Percentiles rank a stretch among this genome's conserved stretches.
These are phyloP conservation scores for Batkoa obscura DNA, from an alignment of 371 early-diverging fungal genomes.

Conservation along the genomic window DNA sequence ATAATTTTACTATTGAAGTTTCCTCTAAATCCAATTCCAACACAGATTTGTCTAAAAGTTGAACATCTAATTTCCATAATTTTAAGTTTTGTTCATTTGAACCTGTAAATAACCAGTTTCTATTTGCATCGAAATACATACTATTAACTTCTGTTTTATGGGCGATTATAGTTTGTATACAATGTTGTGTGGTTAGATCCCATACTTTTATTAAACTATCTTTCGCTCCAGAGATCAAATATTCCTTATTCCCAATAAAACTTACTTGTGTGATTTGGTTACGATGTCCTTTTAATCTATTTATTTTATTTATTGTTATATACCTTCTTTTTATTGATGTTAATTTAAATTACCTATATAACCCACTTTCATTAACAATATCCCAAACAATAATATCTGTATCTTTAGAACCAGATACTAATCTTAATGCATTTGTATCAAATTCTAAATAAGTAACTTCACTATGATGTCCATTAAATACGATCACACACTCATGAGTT, in stretches of 20 bases:
- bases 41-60: too few species aligned
- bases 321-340: neutral
- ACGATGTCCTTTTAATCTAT: slow-evolving; percentile 77
- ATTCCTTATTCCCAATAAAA: slow-evolving; percentile 26
- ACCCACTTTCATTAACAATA: slow-evolving; percentile 70
- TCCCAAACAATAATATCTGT: slow-evolving; percentile 93
- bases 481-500: slow-evolving; percentile 22
- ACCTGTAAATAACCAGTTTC: slow-evolving; percentile 56
- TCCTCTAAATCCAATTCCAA: slow-evolving; percentile 7
- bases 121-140: slow-evolving; percentile 37
- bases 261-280: slow-evolving; percentile 62
- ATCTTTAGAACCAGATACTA: slow-evolving; percentile 81
- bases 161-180: slow-evolving; percentile 81
- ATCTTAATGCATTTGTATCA: slow-evolving; percentile 50
- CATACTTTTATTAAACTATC: slow-evolving; percentile 90
- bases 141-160: slow-evolving; percentile 90
- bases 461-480: slow-evolving; percentile 80
- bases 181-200: slow-evolving; percentile 82
- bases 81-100: slow-evolving; percentile 47
- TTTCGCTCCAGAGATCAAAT: slow-evolving; percentile 71
- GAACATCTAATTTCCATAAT: slow-evolving; percentile 49
- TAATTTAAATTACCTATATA: slow-evolving; percentile 27
- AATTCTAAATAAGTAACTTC: slow-evolving; percentile 69
- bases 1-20: too few species aligned
- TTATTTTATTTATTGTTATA: too few species aligned